These are phyloP conservation scores for Exophiala mesophila DNA, from an alignment of 2,329 filamentous ascomycete species.

Conservation along the genomic window DNA sequence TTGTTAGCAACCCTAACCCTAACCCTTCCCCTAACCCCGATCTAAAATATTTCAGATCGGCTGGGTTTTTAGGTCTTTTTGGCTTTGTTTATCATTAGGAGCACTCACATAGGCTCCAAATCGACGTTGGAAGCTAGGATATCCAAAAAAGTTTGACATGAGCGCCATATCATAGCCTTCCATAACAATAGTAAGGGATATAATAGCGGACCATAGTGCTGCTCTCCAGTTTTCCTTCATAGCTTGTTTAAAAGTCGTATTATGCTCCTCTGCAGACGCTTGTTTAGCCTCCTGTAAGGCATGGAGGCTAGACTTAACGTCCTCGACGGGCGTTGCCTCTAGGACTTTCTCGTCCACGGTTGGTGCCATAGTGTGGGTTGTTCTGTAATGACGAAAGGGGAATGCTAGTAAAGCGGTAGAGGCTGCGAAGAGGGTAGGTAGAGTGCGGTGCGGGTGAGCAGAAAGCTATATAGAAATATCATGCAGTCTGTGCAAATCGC, in stretches of 20 bases:
- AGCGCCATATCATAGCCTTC: conserved; percentile 46
- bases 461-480: no score
- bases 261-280: conserved; percentile 6
- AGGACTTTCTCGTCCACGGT: neutral
- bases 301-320: neutral
- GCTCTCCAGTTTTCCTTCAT: conserved; percentile 81
- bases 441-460: no score
- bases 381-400: no score
- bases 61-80: neutral
- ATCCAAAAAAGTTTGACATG: neutral
- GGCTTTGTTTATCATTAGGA: no score
- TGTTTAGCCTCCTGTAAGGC: conserved; percentile 3
- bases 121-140: neutral
- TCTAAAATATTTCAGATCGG: no score
- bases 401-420: no score
- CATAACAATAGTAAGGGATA: conserved; percentile 86
- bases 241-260: conserved; percentile 54
- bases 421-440: no score
- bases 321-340: neutral
- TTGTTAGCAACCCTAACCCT: no score
- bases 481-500: no score
- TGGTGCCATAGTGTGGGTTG: no score
- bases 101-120: neutral
- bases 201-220: conserved; percentile 73
- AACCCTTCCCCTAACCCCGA: no score